Percentiles rank a stretch among this genome's conserved stretches.
phyloP scores from a whole-genome alignment of 1,284 basidiomycete genomes.

The Rhodofomes roseus region DNA sequence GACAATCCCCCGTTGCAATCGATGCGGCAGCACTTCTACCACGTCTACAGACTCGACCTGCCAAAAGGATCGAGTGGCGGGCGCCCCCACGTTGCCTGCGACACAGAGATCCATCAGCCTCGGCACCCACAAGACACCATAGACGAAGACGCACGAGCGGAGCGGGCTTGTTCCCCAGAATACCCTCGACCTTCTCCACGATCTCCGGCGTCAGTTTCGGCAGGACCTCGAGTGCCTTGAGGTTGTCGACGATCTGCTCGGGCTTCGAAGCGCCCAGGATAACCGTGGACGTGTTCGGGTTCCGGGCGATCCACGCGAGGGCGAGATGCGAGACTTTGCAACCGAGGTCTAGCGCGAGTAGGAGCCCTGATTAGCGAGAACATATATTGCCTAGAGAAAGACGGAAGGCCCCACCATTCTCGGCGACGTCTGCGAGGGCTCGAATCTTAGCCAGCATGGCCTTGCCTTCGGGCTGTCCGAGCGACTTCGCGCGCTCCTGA shows the following conservation, averaged over 20 bases:
- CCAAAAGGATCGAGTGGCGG: constrained; percentile 6
- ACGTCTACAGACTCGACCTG: constrained; percentile 4
- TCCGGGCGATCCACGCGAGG: constrained; percentile 66
- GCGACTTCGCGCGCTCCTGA: constrained; percentile 12
- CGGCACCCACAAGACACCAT: not conserved
- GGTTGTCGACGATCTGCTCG: constrained; percentile 63
- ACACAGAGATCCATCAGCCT: not conserved
- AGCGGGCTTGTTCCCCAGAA: constrained; percentile 50
- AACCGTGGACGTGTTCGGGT: constrained; percentile 53
- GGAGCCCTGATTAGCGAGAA: not conserved
- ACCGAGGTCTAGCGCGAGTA: constrained; percentile 38
- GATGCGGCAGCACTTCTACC: not conserved
- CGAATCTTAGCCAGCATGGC: constrained; percentile 68
- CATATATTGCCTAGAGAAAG: not conserved
- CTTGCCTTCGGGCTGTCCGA: constrained; percentile 46
- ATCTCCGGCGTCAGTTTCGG: constrained; percentile 67
- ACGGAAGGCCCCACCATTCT: constrained; percentile 32
- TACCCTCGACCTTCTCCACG: constrained; percentile 61
- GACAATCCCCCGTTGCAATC: not conserved
- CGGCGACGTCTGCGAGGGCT: constrained; percentile 63
- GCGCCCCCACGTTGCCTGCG: constrained; percentile 16
- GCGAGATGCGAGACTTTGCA: constrained; percentile 62
- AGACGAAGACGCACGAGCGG: constrained; percentile 25
- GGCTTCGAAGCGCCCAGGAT: constrained; percentile 62
- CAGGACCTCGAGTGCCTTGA: constrained; percentile 67